These are phyloP conservation scores for Arachis monticola DNA, from an alignment of 331 rosid species.

Conservation along the genomic window DNA sequence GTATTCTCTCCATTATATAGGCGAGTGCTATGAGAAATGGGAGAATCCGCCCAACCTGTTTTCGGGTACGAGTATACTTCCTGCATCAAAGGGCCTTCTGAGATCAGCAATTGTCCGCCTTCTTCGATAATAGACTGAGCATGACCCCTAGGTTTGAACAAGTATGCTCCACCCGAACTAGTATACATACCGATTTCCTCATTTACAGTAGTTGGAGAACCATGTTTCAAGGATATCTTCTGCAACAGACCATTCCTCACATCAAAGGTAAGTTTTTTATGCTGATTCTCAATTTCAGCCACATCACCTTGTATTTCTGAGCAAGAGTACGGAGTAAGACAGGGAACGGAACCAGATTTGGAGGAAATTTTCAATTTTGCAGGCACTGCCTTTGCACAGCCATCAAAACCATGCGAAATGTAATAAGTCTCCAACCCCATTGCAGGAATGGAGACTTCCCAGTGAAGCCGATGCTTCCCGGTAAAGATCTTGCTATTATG, in stretches of 20 bases:
- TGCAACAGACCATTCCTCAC: conserved; percentile 73
- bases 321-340: conserved; percentile 84
- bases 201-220: conserved; percentile 56
- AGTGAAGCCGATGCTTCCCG: conserved; percentile 85
- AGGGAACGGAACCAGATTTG: conserved; percentile 51
- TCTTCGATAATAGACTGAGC: conserved; percentile 68
- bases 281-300: conserved; percentile 74
- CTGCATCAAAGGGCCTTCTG: conserved; percentile 84
- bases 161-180: conserved; percentile 88
- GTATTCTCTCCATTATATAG: conserved; percentile 68
- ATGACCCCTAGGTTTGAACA: conserved; percentile 84
- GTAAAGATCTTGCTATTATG: conserved; percentile 70
- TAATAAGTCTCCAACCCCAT: conserved; percentile 87
- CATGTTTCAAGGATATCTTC: conserved; percentile 54
- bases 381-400: conserved; percentile 79
- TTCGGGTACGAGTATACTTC: conserved; percentile 88
- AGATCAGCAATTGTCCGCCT: conserved; percentile 71
- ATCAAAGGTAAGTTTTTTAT: conserved; percentile 78
- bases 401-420: conserved; percentile 62
- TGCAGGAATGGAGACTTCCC: conserved; percentile 87
- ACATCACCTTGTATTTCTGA: conserved; percentile 50
- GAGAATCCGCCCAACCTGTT: conserved; percentile 74
- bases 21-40: conserved; percentile 94
- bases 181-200: conserved; percentile 94
- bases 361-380: conserved; percentile 69